phyloP scores from a whole-genome alignment of 768 basidiomycete species.

The Calocera cornea region DNA sequence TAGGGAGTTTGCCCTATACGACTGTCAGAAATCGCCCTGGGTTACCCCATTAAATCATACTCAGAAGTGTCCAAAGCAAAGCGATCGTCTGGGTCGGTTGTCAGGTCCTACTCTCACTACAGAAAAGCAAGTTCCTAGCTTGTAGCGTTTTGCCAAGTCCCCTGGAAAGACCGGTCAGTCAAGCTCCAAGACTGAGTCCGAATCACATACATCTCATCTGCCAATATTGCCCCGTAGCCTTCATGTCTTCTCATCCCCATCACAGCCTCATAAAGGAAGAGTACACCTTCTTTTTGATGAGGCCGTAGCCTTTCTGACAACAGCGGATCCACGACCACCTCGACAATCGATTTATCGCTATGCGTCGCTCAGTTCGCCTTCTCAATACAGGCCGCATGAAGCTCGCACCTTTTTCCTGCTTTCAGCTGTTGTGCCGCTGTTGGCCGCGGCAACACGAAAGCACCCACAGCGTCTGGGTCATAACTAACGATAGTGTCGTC shows the following conservation, averaged over 20 bases:
- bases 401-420: constrained; percentile 56
- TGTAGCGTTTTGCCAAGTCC: constrained; percentile 95
- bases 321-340: constrained; percentile 73
- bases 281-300: constrained; percentile 85
- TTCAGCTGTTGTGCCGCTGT: constrained; percentile 48
- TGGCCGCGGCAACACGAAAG: constrained; percentile 76
- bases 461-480: constrained; percentile 60
- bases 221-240: constrained; percentile 83
- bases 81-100: constrained; percentile 54
- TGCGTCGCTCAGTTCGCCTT: background rate
- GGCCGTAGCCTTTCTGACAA: constrained; percentile 60
- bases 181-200: constrained; percentile 12
- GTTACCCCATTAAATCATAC: constrained; percentile 32
- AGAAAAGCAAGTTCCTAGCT: too few relatives aligned
- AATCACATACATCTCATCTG: constrained; percentile 73
- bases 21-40: constrained; percentile 9
- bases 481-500: constrained; percentile 35
- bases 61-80: constrained; percentile 85
- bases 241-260: constrained; percentile 90
- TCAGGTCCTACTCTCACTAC: too few relatives aligned
- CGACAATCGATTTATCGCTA: constrained; percentile 50
- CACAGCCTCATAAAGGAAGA: constrained; percentile 89
- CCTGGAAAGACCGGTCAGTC: constrained; percentile 34
- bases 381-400: background rate
- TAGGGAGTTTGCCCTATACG: background rate